These are phyloP conservation scores for Pyrus pyrifolia DNA, from an alignment of 306 rosid genomes.

Conservation along the genomic window DNA sequence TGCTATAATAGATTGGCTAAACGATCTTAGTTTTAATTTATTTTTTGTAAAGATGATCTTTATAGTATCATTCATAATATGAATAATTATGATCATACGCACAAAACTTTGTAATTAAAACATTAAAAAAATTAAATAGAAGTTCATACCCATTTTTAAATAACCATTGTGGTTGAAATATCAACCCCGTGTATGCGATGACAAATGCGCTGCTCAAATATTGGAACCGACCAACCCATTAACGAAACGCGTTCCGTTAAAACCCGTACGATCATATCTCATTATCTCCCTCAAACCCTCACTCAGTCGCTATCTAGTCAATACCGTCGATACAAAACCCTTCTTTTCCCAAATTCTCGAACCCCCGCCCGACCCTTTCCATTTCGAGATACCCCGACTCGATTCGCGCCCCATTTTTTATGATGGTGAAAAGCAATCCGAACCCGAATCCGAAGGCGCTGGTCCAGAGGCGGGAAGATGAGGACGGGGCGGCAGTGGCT, in stretches of 20 bases:
- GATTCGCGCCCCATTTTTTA: not conserved
- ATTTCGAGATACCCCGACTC: not conserved
- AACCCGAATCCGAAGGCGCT: conserved; percentile 7
- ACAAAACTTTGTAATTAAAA: too few relatives aligned
- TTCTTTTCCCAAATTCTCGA: not conserved
- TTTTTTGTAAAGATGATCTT: accelerated
- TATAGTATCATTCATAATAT: accelerated
- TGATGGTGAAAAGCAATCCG: conserved; percentile 22
- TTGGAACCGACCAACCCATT: not conserved
- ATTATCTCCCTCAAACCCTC: not conserved
- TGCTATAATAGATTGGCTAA: too few relatives aligned
- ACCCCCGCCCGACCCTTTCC: not conserved
- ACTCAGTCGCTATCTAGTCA: not conserved
- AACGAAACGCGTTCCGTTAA: not conserved
- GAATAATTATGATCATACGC: accelerated
- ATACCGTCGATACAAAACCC: not conserved
- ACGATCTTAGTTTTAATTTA: too few relatives aligned
- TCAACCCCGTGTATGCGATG: not conserved
- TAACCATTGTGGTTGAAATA: too few relatives aligned
- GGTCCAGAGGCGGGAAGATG: conserved; percentile 37
- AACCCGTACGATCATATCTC: not conserved
- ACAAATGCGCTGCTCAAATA: not conserved
- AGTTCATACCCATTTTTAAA: too few relatives aligned
- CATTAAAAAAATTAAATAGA: accelerated
- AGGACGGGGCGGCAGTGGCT: not conserved